Percentiles rank a stretch among this genome's conserved stretches.
phyloP scores from a whole-genome alignment of 805 yeast species.

The Ogataea philodendri region DNA sequence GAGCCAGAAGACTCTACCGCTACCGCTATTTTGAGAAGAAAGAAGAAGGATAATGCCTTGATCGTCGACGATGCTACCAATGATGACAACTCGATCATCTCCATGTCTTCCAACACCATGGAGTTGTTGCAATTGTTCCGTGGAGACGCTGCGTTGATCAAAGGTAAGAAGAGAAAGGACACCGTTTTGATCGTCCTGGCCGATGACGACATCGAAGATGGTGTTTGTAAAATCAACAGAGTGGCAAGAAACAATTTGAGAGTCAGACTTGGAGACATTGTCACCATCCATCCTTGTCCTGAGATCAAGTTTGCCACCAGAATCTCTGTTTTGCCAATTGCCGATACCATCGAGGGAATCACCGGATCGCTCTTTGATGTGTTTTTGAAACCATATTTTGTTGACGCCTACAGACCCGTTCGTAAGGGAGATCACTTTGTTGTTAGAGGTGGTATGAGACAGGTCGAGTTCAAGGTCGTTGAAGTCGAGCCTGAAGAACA shows the following conservation, averaged over 20 bases:
- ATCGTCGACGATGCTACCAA: constrained; percentile 95
- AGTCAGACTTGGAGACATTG: constrained; percentile 89
- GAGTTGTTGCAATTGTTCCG: constrained; percentile 91
- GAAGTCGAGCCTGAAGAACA: constrained; percentile 97
- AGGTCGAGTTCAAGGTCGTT: constrained; percentile 96
- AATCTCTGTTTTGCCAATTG: constrained; percentile 92
- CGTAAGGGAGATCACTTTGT: constrained; percentile 96
- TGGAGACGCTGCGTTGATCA: constrained; percentile 95
- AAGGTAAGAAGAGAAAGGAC: constrained; percentile 97
- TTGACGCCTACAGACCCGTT: constrained; percentile 98
- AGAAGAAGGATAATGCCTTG: constrained; percentile 94
- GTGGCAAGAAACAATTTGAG: constrained; percentile 94
- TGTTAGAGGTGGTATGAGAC: constrained; percentile 99
- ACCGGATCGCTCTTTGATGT: constrained; percentile 97
- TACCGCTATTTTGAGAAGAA: constrained; percentile 93
- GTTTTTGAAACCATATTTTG: constrained; percentile 95
- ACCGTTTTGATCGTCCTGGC: constrained; percentile 94
- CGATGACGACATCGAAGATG: constrained; percentile 96
- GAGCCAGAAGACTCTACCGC: constrained; percentile 60
- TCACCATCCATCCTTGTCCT: constrained; percentile 92
- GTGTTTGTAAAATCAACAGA: constrained; percentile 90
- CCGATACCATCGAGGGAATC: constrained; percentile 96
- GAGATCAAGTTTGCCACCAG: constrained; percentile 96
- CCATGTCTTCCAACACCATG: constrained; percentile 94
- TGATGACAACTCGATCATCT: constrained; percentile 95